phyloP scores from a whole-genome alignment of 768 basidiomycete species.

The Serendipita sp. region DNA sequence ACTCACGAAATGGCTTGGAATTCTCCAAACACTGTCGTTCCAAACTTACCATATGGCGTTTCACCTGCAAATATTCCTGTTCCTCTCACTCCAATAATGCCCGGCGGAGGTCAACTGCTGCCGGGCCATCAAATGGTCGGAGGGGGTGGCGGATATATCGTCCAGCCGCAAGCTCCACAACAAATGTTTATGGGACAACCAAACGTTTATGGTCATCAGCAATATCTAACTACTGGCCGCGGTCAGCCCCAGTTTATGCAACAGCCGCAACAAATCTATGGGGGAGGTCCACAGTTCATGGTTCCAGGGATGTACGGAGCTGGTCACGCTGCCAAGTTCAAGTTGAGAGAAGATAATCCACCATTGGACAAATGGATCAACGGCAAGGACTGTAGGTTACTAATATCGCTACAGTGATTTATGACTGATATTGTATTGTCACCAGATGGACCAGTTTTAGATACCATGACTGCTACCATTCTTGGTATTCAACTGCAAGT shows the following conservation, averaged over 20 bases:
- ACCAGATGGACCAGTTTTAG: neutral
- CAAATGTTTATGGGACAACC: neutral
- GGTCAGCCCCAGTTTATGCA: neutral
- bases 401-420: neutral
- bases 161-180: neutral
- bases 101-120: neutral
- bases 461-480: neutral
- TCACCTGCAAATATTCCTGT: neutral
- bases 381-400: neutral
- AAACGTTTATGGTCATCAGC: neutral
- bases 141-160: neutral
- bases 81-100: neutral
- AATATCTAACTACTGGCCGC: neutral
- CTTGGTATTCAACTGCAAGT: neutral
- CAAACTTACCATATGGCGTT: neutral
- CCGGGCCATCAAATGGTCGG: neutral
- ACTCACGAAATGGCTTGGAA: neutral
- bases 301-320: neutral
- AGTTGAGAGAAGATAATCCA: neutral
- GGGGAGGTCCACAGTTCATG: neutral
- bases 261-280: neutral
- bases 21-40: slow-evolving; percentile 4
- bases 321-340: neutral
- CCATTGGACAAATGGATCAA: neutral
- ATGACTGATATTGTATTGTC: neutral